Conservation (phyloP, 139 green algal species). For the Raphidocelis subcapitata region DNA sequence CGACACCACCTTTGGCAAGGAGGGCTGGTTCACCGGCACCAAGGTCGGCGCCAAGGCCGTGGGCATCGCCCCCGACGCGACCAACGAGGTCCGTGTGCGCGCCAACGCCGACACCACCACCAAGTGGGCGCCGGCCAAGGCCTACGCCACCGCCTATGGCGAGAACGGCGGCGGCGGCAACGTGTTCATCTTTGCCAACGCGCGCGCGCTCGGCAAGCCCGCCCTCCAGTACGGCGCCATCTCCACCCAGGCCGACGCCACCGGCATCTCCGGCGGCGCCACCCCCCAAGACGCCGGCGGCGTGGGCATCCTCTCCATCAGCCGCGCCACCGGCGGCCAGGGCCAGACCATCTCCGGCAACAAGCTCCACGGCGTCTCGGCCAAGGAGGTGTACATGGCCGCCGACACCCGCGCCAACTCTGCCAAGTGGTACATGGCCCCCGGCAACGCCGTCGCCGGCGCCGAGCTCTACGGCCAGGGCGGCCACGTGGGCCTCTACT, state of each 20-base stretch:
- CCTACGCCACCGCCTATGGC: conserved; percentile 6
- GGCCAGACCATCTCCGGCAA: neutral
- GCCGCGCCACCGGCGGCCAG: conserved; percentile 8
- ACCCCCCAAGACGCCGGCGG: neutral
- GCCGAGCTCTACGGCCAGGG: neutral
- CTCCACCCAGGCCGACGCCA: neutral
- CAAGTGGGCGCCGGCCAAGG: conserved; percentile 15
- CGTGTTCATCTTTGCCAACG: neutral
- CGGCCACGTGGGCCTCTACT: conserved; percentile 10
- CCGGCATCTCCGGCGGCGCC: neutral
- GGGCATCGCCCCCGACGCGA: neutral
- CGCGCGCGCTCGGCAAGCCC: neutral
- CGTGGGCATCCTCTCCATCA: neutral
- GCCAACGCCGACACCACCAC: neutral
- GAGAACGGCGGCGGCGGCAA: neutral
- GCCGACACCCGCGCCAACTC: conserved; percentile 10
- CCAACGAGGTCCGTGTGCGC: neutral
- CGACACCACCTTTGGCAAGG: too few species aligned
- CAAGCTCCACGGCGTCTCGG: neutral
- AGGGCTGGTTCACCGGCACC: conserved; percentile 8
- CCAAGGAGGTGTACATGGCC: conserved; percentile 2
- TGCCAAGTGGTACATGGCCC: conserved; percentile 17
- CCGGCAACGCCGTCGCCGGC: conserved; percentile 5
- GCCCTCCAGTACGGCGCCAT: conserved; percentile 17
- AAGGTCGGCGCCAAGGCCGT: conserved; percentile 3